Conservation (phyloP, 768 basidiomycete species). For the Tulasnella sp. region DNA sequence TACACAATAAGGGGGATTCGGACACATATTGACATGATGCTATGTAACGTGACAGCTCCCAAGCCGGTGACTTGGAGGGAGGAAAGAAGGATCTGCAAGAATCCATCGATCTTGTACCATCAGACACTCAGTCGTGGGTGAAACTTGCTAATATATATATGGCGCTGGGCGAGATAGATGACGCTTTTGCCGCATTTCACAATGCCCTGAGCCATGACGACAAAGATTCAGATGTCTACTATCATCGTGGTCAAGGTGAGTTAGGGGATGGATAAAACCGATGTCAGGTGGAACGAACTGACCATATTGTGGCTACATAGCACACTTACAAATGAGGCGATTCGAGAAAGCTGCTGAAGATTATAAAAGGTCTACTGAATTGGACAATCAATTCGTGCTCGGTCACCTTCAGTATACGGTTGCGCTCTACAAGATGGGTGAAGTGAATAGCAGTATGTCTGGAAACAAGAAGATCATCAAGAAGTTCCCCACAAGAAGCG, state of each 20-base stretch:
- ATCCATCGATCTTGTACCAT: conserved; percentile 51
- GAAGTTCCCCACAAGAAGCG: conserved; percentile 72
- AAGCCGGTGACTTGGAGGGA: conserved; percentile 66
- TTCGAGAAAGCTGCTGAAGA: conserved; percentile 78
- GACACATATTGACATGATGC: not conserved
- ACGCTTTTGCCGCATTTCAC: conserved; percentile 85
- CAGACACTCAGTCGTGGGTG: conserved; percentile 77
- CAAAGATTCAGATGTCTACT: conserved; percentile 89
- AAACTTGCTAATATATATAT: conserved; percentile 96
- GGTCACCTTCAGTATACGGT: conserved; percentile 95
- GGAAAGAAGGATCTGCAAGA: conserved; percentile 76
- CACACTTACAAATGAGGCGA: conserved; percentile 89
- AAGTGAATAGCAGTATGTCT: conserved; percentile 73
- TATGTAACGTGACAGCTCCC: conserved; percentile 45
- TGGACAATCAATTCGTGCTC: conserved; percentile 85
- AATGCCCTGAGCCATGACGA: conserved; percentile 71
- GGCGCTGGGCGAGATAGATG: conserved; percentile 74
- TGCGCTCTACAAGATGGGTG: conserved; percentile 82
- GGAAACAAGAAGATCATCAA: conserved; percentile 76
- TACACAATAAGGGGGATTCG: not conserved
- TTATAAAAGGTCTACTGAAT: conserved; percentile 72
- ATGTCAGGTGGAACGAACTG: too few species aligned
- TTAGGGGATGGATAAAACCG: not conserved
- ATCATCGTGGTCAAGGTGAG: conserved; percentile 91
- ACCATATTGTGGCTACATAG: conserved; percentile 32